Base-by-base conservation (phyloP, 495 filamentous ascomycete species). In the Penicillium daleae region DNA sequence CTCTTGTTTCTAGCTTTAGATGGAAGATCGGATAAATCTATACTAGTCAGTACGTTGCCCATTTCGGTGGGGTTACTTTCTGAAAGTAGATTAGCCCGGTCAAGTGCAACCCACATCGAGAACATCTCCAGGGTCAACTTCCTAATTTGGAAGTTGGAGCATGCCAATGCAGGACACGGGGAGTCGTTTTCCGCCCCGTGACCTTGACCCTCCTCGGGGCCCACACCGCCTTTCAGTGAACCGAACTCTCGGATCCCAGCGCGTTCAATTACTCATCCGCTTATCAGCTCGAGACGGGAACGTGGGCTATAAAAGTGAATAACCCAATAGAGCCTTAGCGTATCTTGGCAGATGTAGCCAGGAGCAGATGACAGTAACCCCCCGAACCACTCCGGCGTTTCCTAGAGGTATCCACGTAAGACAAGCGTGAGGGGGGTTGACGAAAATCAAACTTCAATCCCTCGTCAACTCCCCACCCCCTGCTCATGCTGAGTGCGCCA, bases 401-500 rank as follows among this genome's bases (percentile, higher is more conserved):
- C 21, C 42, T 9, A 24, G 19, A 46, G n/a, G 42, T 46, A 22
- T 46, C 42, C 42, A 46, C 42, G 42, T 46, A 46, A 46, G 42
- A 46, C 42, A 21, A 22, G 42, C 19, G 42, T 46, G 42, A 46
- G 42, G 42, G 37, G 42, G 42, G 8, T 46, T 46, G 42, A 46
- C 42, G 21, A 46, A 46, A 46, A 3, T 22, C 9, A 22, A 13
- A 7, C 50, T 53, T 53, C 50, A 31, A 17, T 17, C 51, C 17
- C 8, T 54, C 19, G 51, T 33, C 31, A 51, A 39, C 44, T 27
- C 21, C 40, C 31, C 39, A 39, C 44, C n/a, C 21, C 40, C 10
- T 39, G 15, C 9, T 44, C 57, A 46, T 49, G 57, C 29, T 26
- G 46, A 6, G 33, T 59, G 15, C 29, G 46, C 57, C 44, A 62